Evolutionary conservation across 352 stramenopile genomes (phyloP).

Genomic region (Phytophthora nicotianae): DNA sequence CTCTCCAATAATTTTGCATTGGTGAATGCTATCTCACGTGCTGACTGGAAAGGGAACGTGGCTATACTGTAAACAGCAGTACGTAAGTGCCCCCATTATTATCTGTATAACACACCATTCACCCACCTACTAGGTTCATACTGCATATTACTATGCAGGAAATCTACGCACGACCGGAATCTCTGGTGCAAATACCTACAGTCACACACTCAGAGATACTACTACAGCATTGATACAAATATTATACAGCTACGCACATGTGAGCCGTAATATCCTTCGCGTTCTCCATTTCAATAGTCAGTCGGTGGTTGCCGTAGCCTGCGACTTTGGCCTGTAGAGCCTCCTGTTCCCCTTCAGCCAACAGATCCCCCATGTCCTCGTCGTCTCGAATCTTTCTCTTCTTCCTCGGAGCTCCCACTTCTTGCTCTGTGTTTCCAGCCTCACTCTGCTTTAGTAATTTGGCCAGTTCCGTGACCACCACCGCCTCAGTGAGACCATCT

Average conservation of each 20-base stretch:
- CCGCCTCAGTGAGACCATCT: conserved; percentile 65
- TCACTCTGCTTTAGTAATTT: conserved; percentile 46
- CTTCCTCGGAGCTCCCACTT: conserved; percentile 1
- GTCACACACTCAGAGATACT: neutral
- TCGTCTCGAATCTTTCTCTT: conserved; percentile 32
- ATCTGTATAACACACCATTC: neutral
- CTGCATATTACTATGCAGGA: conserved; percentile 28
- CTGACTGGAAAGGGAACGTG: conserved; percentile 50
- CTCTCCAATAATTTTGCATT: conserved; percentile 67
- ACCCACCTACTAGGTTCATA: conserved; percentile 31
- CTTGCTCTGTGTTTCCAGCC: conserved; percentile 2
- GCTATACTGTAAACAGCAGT: conserved; percentile 16
- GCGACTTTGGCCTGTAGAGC: conserved; percentile 41
- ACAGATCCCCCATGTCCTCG: conserved; percentile 41
- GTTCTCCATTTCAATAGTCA: conserved; percentile 40
- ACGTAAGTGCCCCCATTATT: neutral
- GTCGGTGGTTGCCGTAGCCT: conserved; percentile 42
- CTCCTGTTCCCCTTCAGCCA: conserved; percentile 48
- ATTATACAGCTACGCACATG: conserved; percentile 28
- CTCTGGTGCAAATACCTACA: conserved; percentile 70
- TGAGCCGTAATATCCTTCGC: conserved; percentile 24
- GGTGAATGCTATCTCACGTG: conserved; percentile 49
- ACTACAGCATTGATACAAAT: neutral
- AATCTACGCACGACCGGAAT: conserved; percentile 54
- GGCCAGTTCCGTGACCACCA: conserved; percentile 68